These are phyloP conservation scores for Aspergillus nanangensis DNA, from an alignment of 495 filamentous ascomycete genomes.

Conservation along the genomic window DNA sequence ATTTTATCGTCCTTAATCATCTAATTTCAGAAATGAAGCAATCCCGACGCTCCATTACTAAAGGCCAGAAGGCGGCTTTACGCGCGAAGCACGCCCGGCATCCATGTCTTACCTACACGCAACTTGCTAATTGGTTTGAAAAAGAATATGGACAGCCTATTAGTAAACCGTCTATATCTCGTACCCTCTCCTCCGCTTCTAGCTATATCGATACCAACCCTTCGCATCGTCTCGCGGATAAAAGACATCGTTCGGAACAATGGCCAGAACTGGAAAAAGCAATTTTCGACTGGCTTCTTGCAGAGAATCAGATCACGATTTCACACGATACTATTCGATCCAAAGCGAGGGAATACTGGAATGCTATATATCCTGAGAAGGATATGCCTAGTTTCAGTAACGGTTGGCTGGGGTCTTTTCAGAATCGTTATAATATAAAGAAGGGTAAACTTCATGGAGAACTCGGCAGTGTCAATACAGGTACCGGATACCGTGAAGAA, in stretches of 20 bases:
- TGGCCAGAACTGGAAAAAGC: constrained; percentile 4
- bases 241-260: neutral
- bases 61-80: neutral
- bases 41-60: neutral
- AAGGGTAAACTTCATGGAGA: too few relatives aligned
- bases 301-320: neutral
- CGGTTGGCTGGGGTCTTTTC: constrained; percentile 3
- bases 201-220: neutral
- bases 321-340: neutral
- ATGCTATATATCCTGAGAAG: neutral
- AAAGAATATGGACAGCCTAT: neutral
- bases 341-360: constrained; percentile 3
- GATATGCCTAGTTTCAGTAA: constrained; percentile 7
- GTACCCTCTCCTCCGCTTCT: constrained; percentile 1
- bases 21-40: too few relatives aligned
- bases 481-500: too few relatives aligned
- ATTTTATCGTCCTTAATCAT: too few relatives aligned
- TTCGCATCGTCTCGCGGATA: neutral
- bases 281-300: neutral
- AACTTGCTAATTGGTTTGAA: constrained; percentile 3
- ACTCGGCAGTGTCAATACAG: too few relatives aligned
- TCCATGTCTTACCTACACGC: neutral
- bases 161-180: neutral
- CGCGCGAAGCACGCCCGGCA: neutral
- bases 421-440: too few relatives aligned